phyloP scores from a whole-genome alignment of 2,329 filamentous ascomycete genomes.

The Trichoderma afroharzianum region DNA sequence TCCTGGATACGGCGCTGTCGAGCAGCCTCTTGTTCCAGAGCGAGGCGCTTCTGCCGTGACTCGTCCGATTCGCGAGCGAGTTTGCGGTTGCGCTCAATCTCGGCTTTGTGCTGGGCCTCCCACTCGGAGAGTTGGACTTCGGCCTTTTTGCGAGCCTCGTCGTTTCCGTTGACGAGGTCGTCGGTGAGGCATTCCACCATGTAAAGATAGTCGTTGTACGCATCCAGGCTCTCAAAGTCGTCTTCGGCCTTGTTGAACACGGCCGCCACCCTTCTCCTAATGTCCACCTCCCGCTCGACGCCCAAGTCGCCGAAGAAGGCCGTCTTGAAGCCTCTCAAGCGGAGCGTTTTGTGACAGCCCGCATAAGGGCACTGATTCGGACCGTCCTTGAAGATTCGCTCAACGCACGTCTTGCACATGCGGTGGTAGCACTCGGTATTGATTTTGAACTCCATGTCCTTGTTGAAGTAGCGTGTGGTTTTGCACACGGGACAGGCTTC shows the following conservation, averaged over 20 bases:
- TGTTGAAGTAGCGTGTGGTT: constrained; percentile 91
- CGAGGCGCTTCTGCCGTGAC: constrained; percentile 51
- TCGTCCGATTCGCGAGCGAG: constrained; percentile 56
- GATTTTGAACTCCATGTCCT: constrained; percentile 89
- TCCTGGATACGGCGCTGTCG: constrained; percentile 58
- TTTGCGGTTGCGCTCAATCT: constrained; percentile 60
- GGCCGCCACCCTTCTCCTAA: constrained; percentile 70
- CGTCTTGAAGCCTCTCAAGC: constrained; percentile 76
- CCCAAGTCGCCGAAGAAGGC: constrained; percentile 87
- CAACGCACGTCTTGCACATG: constrained; percentile 96
- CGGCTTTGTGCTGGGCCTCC: constrained; percentile 66
- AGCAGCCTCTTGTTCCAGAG: constrained; percentile 63
- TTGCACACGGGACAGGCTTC: constrained; percentile 98
- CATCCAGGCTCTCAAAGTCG: constrained; percentile 80
- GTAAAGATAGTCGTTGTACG: constrained; percentile 93
- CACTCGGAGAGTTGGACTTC: constrained; percentile 54
- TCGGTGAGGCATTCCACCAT: constrained; percentile 86
- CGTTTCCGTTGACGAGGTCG: constrained; percentile 72
- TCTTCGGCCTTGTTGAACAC: constrained; percentile 88
- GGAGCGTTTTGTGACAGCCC: constrained; percentile 80
- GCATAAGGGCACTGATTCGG: constrained; percentile 91
- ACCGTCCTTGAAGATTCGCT: constrained; percentile 87
- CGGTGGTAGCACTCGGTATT: constrained; percentile 99
- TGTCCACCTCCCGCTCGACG: constrained; percentile 91
- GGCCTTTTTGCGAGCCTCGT: constrained; percentile 54